A percentile compares a stretch with the other conserved stretches of the same genome.
phyloP scores from a whole-genome alignment of 805 yeast genomes.

The Candida patagonica region DNA sequence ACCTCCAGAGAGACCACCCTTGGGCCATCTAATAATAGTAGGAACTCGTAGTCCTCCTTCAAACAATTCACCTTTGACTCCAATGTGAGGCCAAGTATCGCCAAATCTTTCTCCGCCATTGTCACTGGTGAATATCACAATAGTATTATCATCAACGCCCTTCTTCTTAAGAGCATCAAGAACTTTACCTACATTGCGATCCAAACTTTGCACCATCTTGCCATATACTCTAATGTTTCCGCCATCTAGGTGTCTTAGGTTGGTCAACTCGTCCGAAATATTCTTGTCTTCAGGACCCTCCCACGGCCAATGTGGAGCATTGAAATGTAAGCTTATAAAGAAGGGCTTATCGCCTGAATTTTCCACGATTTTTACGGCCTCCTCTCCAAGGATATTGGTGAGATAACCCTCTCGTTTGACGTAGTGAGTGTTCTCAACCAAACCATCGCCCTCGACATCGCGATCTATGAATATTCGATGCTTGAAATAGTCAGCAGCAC shows the following conservation, averaged over 20 bases:
- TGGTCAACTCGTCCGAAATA: constrained; percentile 42
- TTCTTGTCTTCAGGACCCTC: constrained; percentile 47
- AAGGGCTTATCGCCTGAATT: constrained; percentile 35
- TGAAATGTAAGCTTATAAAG: constrained; percentile 45
- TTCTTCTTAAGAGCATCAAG: constrained; percentile 33
- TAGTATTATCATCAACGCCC: constrained; percentile 44
- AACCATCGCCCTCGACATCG: constrained; percentile 24
- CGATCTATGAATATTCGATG: constrained; percentile 11
- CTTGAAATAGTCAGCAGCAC: constrained; percentile 50
- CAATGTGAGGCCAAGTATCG: constrained; percentile 30
- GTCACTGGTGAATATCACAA: constrained; percentile 52
- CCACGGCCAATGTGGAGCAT: constrained; percentile 62
- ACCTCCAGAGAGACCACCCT: constrained; percentile 13
- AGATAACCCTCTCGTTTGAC: constrained; percentile 29
- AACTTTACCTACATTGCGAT: constrained; percentile 42
- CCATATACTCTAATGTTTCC: constrained; percentile 48
- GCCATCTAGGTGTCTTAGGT: constrained; percentile 26
- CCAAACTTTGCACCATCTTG: constrained; percentile 54
- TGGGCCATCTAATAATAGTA: constrained; percentile 39
- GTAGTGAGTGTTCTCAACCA: constrained; percentile 31
- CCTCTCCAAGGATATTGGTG: too few species aligned
- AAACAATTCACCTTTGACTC: constrained; percentile 24
- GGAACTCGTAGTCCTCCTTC: constrained; percentile 58
- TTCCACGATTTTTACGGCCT: constrained; percentile 37
- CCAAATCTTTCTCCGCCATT: constrained; percentile 66